These are phyloP conservation scores for Haplosporangium gracile DNA, from an alignment of 192 early-diverging fungal species.

Conservation along the genomic window DNA sequence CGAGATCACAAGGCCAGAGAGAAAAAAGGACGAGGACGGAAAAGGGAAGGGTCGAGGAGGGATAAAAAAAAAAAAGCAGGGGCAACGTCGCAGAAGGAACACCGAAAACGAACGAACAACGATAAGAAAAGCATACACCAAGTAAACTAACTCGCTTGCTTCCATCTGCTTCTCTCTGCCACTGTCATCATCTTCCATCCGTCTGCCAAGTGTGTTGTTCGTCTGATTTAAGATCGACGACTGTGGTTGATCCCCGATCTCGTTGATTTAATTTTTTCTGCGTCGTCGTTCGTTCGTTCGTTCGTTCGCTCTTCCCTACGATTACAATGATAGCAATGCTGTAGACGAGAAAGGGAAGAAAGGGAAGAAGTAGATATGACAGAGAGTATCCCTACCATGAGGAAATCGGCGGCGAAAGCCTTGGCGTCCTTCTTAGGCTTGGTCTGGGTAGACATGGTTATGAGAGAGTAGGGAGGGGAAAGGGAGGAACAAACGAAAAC, in stretches of 20 bases:
- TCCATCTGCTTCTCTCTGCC: background rate
- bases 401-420: slow-evolving; percentile 54
- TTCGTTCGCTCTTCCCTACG: background rate
- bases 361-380: too few species aligned
- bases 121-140: background rate
- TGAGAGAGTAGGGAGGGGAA: slow-evolving; percentile 17
- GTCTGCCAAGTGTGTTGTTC: background rate
- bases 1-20: slow-evolving; percentile 3
- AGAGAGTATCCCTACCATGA: slow-evolving; percentile 67
- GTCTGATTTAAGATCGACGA: background rate
- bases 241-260: background rate
- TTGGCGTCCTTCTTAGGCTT: slow-evolving; percentile 54
- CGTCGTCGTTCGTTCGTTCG: background rate
- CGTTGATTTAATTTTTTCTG: background rate
- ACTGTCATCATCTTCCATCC: background rate
- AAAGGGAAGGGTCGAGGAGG: background rate
- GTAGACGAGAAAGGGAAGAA: background rate
- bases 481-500: slow-evolving; percentile 20
- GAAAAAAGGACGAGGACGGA: background rate
- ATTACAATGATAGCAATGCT: too few species aligned
- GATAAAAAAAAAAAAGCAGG: background rate
- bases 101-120: background rate
- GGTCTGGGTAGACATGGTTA: slow-evolving; percentile 28
- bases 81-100: background rate
- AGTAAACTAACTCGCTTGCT: background rate